These are phyloP conservation scores for Salix udensis DNA, from an alignment of 345 rosid genomes.

Conservation along the genomic window DNA sequence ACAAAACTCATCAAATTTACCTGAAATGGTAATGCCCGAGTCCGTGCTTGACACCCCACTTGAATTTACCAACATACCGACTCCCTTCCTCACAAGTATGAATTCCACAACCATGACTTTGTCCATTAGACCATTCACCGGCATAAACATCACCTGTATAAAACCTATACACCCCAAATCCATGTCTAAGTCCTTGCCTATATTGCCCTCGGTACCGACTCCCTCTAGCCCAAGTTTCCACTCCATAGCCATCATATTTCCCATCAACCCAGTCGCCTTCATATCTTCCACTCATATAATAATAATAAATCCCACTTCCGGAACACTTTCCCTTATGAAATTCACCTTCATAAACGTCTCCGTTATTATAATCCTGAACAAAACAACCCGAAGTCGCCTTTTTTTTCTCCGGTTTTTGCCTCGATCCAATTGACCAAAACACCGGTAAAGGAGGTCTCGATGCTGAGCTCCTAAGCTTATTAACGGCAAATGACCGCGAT, in stretches of 20 bases:
- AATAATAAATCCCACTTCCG: conserved; percentile 83
- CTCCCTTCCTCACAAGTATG: conserved; percentile 97
- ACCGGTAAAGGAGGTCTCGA: conserved; percentile 58
- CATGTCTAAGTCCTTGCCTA: conserved; percentile 81
- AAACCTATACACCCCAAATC: conserved; percentile 79
- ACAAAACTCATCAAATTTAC: conserved; percentile 25
- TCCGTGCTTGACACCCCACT: conserved; percentile 97
- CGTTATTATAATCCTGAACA: conserved; percentile 83
- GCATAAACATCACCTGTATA: conserved; percentile 92
- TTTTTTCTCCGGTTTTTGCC: conserved; percentile 57
- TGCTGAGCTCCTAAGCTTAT: conserved; percentile 24
- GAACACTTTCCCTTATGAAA: conserved; percentile 84
- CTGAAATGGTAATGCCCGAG: conserved; percentile 94
- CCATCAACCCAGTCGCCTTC: conserved; percentile 97
- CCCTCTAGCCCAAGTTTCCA: conserved; percentile 95
- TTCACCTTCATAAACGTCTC: conserved; percentile 90
- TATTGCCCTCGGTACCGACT: conserved; percentile 91
- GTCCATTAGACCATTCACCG: conserved; percentile 97
- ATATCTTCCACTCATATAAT: conserved; percentile 84
- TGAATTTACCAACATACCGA: conserved; percentile 86
- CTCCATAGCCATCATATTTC: conserved; percentile 85
- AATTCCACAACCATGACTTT: conserved; percentile 92
- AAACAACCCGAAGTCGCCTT: conserved; percentile 75
- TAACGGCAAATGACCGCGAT: conserved; percentile 74
- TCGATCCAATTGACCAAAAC: conserved; percentile 90